These are phyloP conservation scores for Penstemon davidsonii DNA, from an alignment of 257 asterid species.

Conservation along the genomic window DNA sequence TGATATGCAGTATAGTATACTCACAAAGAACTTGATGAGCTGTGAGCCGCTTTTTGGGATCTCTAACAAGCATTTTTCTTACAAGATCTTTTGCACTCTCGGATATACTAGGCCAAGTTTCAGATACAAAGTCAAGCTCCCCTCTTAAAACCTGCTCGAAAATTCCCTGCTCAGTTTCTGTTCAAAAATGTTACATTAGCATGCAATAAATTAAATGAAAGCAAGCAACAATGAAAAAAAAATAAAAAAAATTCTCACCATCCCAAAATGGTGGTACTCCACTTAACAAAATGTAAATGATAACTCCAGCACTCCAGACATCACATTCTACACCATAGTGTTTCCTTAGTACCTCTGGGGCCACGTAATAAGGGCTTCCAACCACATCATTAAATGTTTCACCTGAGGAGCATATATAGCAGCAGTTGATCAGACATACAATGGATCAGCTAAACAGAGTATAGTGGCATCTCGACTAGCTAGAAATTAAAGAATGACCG, in stretches of 20 bases:
- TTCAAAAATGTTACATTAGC: conserved; percentile 21
- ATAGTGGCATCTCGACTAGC: not conserved
- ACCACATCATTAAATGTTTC: conserved; percentile 58
- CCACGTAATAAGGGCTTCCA: conserved; percentile 77
- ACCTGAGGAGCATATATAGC: conserved; percentile 37
- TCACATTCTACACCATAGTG: conserved; percentile 67
- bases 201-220: conserved; percentile 2
- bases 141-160: conserved; percentile 74
- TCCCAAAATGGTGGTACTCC: conserved; percentile 88
- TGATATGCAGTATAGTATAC: conserved; percentile 24
- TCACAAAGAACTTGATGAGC: conserved; percentile 81
- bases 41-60: conserved; percentile 57
- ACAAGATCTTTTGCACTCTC: conserved; percentile 43
- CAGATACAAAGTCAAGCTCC: conserved; percentile 64
- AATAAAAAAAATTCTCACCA: conserved; percentile 37
- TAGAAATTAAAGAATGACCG: not conserved
- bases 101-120: conserved; percentile 72
- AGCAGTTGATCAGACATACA: conserved; percentile 17
- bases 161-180: conserved; percentile 71
- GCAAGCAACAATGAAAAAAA: conserved; percentile 5
- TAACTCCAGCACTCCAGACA: conserved; percentile 83
- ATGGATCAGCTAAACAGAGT: not conserved
- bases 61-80: conserved; percentile 52
- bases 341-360: conserved; percentile 71
- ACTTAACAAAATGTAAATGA: conserved; percentile 58